Evolutionary conservation across 257 asterid species (phyloP).

Genomic region (Solanum peruvianum): DNA sequence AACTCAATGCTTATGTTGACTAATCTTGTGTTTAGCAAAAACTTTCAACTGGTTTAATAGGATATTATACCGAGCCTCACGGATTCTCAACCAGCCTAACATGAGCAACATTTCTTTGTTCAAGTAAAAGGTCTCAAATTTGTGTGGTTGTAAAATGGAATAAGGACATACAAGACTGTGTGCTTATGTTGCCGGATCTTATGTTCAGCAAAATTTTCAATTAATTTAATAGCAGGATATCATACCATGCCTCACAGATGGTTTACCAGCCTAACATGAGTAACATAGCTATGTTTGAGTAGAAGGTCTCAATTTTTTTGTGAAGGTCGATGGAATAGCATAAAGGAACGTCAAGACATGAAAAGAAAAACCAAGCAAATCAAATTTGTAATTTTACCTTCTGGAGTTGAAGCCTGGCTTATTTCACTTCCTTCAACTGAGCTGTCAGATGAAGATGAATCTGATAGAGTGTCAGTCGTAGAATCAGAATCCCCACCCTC

Average conservation of each 20-base stretch:
- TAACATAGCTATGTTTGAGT: not conserved
- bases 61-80: not conserved
- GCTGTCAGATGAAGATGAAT: constrained; percentile 44
- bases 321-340: not conserved
- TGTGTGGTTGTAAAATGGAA: not conserved
- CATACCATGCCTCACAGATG: not conserved
- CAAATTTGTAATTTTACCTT: constrained; percentile 23
- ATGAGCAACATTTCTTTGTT: not conserved
- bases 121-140: not conserved
- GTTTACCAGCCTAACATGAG: not conserved
- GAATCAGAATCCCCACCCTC: constrained; percentile 25
- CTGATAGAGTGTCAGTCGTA: constrained; percentile 34
- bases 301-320: not conserved
- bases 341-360: not conserved
- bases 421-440: constrained; percentile 43
- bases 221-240: not conserved
- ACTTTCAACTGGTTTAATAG: not conserved
- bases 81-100: not conserved
- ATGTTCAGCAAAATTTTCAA: not conserved
- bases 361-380: not conserved
- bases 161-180: not conserved
- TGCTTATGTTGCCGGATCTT: not conserved
- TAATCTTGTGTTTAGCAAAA: not conserved
- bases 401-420: constrained; percentile 33
- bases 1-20: not conserved